Percentiles rank a stretch among this genome's conserved stretches.
phyloP scores from a whole-genome alignment of 2,329 filamentous ascomycete genomes.

The Paramyrothecium roridum region DNA sequence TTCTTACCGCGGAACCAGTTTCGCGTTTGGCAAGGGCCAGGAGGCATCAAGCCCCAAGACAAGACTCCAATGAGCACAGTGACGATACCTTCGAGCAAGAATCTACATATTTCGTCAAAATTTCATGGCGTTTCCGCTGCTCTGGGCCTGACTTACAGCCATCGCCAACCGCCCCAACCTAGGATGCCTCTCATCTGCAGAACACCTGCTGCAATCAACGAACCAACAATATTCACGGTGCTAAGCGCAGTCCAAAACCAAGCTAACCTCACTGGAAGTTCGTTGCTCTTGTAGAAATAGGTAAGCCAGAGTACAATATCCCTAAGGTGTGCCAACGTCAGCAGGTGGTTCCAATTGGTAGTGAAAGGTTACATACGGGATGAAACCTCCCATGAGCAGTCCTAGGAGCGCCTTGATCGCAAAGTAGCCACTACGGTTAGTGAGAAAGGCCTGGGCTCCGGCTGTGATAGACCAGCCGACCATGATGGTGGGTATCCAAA shows the following conservation, averaged over 20 bases:
- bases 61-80: constrained; percentile 40
- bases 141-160: constrained; percentile 22
- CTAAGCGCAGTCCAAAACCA: constrained; percentile 70
- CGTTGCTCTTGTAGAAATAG: constrained; percentile 72
- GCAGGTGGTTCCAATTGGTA: not conserved
- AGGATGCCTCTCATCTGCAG: constrained; percentile 31
- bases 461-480: constrained; percentile 37
- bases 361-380: constrained; percentile 31
- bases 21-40: constrained; percentile 45
- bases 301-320: constrained; percentile 63
- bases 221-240: constrained; percentile 49
- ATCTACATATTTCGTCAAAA: constrained; percentile 15
- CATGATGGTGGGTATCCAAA: constrained; percentile 40
- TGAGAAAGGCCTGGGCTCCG: constrained; percentile 32
- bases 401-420: constrained; percentile 40
- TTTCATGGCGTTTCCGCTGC: not conserved
- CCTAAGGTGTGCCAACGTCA: constrained; percentile 5
- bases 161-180: constrained; percentile 35
- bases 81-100: constrained; percentile 48
- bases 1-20: constrained; percentile 54
- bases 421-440: constrained; percentile 33
- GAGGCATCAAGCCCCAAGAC: constrained; percentile 42
- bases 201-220: constrained; percentile 43
- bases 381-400: constrained; percentile 47
- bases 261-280: constrained; percentile 63